Evolutionary conservation across 1,139 yeast genomes (phyloP).

Genomic region (Wickerhamiella infanticola): DNA sequence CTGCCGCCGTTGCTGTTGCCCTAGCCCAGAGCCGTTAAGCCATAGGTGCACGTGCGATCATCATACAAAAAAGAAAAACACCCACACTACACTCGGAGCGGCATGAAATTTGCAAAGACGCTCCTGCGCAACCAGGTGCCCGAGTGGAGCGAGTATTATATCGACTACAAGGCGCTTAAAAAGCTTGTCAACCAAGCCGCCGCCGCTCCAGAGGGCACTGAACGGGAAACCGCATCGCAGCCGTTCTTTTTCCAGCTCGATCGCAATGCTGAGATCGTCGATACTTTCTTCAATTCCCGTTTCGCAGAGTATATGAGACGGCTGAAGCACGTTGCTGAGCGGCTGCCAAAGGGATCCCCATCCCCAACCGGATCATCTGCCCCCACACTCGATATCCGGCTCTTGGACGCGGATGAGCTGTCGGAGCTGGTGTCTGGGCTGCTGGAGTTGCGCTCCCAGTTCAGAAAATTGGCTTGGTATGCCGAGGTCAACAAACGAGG

Average conservation of each 20-base stretch:
- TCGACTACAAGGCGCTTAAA: constrained; percentile 77
- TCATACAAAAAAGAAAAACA: neutral
- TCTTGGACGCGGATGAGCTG: constrained; percentile 39
- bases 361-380: neutral
- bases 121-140: constrained; percentile 77
- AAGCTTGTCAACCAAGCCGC: constrained; percentile 49
- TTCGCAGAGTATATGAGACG: constrained; percentile 60
- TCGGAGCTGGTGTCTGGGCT: constrained; percentile 67
- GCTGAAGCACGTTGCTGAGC: constrained; percentile 29
- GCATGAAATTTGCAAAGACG: constrained; percentile 17
- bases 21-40: too few relatives aligned
- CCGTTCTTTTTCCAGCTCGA: constrained; percentile 69
- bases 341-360: constrained; percentile 15
- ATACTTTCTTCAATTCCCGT: constrained; percentile 59
- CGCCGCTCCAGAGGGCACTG: constrained; percentile 16
- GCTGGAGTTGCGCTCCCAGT: constrained; percentile 60
- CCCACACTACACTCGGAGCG: neutral
- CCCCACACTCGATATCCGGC: neutral
- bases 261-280: constrained; percentile 68
- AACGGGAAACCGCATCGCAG: constrained; percentile 27
- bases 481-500: constrained; percentile 90
- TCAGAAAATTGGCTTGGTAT: constrained; percentile 74
- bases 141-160: constrained; percentile 69
- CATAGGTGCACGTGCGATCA: too few relatives aligned
- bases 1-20: too few relatives aligned